These are phyloP conservation scores for Candida insectorum DNA, from an alignment of 805 yeast species.

Conservation along the genomic window DNA sequence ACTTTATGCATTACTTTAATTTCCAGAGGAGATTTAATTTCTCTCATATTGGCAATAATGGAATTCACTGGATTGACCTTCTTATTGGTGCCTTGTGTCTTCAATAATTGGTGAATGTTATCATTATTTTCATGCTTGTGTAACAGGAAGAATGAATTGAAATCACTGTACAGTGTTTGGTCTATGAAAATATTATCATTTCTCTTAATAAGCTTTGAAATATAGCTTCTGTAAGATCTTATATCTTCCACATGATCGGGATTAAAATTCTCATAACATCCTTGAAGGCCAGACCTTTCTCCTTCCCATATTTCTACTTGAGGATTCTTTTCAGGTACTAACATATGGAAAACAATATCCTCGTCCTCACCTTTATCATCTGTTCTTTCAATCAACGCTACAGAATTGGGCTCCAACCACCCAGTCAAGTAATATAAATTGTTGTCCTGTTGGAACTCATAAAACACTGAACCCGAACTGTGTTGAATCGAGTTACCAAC, in stretches of 20 bases:
- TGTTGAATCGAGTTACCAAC: conserved; percentile 70
- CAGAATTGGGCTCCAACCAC: conserved; percentile 86
- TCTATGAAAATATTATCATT: conserved; percentile 59
- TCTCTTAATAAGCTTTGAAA: conserved; percentile 46
- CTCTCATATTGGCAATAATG: conserved; percentile 50
- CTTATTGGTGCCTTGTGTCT: conserved; percentile 20
- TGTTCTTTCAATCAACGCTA: conserved; percentile 63
- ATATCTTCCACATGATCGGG: conserved; percentile 71
- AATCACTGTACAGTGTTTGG: conserved; percentile 3
- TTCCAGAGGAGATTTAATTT: conserved; percentile 74
- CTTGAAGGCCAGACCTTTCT: conserved; percentile 79
- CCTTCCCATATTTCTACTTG: conserved; percentile 94
- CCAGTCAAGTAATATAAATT: conserved; percentile 87
- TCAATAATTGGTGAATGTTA: conserved; percentile 7
- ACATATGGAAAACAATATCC: conserved; percentile 64
- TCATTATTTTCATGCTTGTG: conserved; percentile 4
- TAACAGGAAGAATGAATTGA: conserved; percentile 4
- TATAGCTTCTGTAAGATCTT: conserved; percentile 37
- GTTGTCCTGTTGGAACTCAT: conserved; percentile 89
- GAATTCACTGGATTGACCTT: conserved; percentile 42
- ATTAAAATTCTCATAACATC: conserved; percentile 79
- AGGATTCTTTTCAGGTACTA: conserved; percentile 81
- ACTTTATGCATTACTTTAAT: conserved; percentile 77
- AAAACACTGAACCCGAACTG: conserved; percentile 88
- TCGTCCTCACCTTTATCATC: conserved; percentile 42